Percentiles rank a stretch among this genome's conserved stretches.
Evolutionary conservation across 2,329 filamentous ascomycete species (phyloP).

Genomic region (Ophiocordyceps camponoti-saundersi): DNA sequence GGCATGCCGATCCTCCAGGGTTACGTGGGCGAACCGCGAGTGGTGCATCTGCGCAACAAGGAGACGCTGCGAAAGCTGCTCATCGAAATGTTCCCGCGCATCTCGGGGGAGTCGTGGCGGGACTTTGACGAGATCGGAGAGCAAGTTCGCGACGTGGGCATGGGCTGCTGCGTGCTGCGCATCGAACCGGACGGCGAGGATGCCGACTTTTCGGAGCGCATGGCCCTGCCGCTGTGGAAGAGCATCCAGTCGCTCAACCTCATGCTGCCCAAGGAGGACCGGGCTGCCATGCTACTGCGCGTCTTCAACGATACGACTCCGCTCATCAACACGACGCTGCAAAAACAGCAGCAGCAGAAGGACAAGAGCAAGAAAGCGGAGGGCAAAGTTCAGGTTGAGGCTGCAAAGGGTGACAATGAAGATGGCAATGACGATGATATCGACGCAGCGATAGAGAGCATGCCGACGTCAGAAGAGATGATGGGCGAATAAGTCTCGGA

Average conservation of each 20-base stretch:
- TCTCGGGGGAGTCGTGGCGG: conserved; percentile 57
- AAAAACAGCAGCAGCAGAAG: conserved; percentile 19
- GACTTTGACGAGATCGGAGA: conserved; percentile 77
- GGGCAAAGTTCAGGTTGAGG: conserved; percentile 7
- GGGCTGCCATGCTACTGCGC: conserved; percentile 77
- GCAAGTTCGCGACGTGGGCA: conserved; percentile 58
- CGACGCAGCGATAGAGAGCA: conserved; percentile 18
- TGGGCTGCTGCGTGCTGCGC: conserved; percentile 84
- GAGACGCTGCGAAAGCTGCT: conserved; percentile 69
- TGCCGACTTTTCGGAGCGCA: conserved; percentile 48
- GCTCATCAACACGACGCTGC: conserved; percentile 52
- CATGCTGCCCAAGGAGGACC: conserved; percentile 96
- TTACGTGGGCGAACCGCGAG: conserved; percentile 66
- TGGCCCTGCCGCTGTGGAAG: conserved; percentile 89
- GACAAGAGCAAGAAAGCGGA: conserved; percentile 7
- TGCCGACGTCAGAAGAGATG: conserved; percentile 17
- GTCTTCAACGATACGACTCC: conserved; percentile 82
- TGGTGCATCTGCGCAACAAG: conserved; percentile 59
- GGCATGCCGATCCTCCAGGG: conserved; percentile 81
- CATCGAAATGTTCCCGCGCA: conserved; percentile 92
- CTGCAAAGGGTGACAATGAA: conserved; percentile 1
- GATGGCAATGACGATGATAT: conserved; percentile 16
- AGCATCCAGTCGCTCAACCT: conserved; percentile 83
- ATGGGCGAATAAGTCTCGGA: neutral
- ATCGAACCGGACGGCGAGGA: conserved; percentile 58